Evolutionary conservation across 805 yeast genomes (phyloP).

Genomic region (Pichia gijzeniarum): DNA sequence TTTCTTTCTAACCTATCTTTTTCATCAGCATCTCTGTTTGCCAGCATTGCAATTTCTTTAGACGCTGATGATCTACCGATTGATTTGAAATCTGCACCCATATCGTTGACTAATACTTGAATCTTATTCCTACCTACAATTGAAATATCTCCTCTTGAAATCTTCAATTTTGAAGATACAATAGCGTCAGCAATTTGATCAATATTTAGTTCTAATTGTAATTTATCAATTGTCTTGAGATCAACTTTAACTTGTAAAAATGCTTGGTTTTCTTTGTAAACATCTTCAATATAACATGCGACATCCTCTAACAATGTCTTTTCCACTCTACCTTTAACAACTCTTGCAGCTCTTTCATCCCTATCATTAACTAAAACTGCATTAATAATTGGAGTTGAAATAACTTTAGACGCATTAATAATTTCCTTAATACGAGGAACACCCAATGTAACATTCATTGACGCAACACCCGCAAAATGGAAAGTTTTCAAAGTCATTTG

Average conservation of each 20-base stretch:
- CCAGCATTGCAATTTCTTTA: slow-evolving; percentile 25
- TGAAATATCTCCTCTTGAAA: slow-evolving; percentile 63
- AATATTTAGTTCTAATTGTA: slow-evolving; percentile 82
- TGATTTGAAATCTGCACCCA: slow-evolving; percentile 34
- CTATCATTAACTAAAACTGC: slow-evolving; percentile 87
- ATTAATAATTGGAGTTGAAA: slow-evolving; percentile 94
- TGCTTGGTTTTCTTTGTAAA: slow-evolving; percentile 73
- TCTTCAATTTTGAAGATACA: slow-evolving; percentile 77
- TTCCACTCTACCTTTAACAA: slow-evolving; percentile 95
- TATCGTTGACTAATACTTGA: slow-evolving; percentile 54
- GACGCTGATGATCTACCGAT: slow-evolving; percentile 36
- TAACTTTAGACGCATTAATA: slow-evolving; percentile 91
- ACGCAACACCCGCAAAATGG: slow-evolving; percentile 98
- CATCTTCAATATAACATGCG: slow-evolving; percentile 88
- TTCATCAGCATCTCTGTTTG: slow-evolving; percentile 31
- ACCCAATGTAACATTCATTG: slow-evolving; percentile 98
- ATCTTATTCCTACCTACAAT: slow-evolving; percentile 59
- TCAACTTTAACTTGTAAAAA: slow-evolving; percentile 79
- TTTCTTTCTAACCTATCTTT: slow-evolving; percentile 33
- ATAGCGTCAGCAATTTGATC: slow-evolving; percentile 85
- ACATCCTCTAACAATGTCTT: slow-evolving; percentile 85
- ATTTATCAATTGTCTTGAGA: slow-evolving; percentile 72
- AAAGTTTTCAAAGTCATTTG: slow-evolving; percentile 85
- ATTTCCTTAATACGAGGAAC: slow-evolving; percentile 99
- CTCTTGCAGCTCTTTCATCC: slow-evolving; percentile 97